Evolutionary conservation across 1,284 basidiomycete genomes (phyloP), one percentile per base, ranked within the genome.

Genomic region (Sanghuangporus weigelae): DNA sequence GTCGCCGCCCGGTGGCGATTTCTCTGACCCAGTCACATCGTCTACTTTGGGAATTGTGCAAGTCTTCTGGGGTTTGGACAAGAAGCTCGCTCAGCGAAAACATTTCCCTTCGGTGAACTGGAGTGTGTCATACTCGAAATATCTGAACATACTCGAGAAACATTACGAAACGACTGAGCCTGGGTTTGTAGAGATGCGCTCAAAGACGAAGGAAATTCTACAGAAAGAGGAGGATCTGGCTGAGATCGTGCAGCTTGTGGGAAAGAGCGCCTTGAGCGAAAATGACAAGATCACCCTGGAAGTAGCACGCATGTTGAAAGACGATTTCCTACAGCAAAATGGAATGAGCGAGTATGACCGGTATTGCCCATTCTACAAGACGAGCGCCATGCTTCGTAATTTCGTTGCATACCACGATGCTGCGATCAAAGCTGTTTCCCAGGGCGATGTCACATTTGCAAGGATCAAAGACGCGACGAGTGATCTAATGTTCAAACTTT

Each of bases 101-200:
- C 94, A 98, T 75, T 98, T 98, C 84, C 96, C 96, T 1, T 97
- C 95, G 36, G 96, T 99, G 75, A 98, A 99, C 80, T 99, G 97
- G 96, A 96, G 92, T 72, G 80, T 96, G 21, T 99, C 97, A 7
- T 99, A 99, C 78, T 99, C 96, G 61, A 99, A 99, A 77, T 99
- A 99, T 79, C 92, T 93, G 69, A 95, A 95, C 74, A 88, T 96
- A 7, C 87, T 99, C 59, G 95, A 98, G 74, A 85, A 92, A 1
- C 91, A 96, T 77, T 99, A 98, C 77, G 95, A 98, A 76, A 81
- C 84, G 64, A 87, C 88, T 56, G 89, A 95, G 72, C 93, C 95
- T 1, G 96, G 95, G 46, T 99, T 99, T 76, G 86, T 98, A 59
- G 90, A 96, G 69, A 81, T 96, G 66, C 93, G 97, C 60, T 90